phyloP scores from a whole-genome alignment of 805 yeast species.

The Danielozyma ontarioensis region DNA sequence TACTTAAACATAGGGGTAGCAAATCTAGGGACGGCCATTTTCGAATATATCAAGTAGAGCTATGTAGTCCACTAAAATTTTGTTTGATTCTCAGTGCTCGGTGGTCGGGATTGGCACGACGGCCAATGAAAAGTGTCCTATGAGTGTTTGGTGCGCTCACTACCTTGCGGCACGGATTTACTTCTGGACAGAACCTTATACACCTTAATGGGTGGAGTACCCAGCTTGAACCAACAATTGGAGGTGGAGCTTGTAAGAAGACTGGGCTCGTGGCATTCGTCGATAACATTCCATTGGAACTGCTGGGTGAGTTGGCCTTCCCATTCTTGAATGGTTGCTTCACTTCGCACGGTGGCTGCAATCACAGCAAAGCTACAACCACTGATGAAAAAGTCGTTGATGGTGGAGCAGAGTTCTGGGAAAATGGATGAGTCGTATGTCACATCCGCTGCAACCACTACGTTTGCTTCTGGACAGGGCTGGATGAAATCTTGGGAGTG shows the following conservation, averaged over 20 bases:
- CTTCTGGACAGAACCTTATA: not conserved
- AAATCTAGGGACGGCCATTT: slow-evolving; percentile 37
- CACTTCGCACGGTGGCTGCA: slow-evolving; percentile 74
- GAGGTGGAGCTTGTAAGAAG: too few species aligned
- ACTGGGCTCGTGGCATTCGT: too few species aligned
- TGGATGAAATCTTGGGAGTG: slow-evolving; percentile 38
- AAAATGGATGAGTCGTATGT: slow-evolving; percentile 70
- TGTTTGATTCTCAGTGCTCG: not conserved
- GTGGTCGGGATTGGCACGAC: not conserved
- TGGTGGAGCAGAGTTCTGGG: slow-evolving; percentile 47
- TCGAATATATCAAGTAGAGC: too few species aligned
- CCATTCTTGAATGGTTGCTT: slow-evolving; percentile 28
- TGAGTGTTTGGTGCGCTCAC: not conserved
- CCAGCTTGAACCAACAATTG: not conserved
- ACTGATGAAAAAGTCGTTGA: slow-evolving; percentile 32
- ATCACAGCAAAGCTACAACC: slow-evolving; percentile 38
- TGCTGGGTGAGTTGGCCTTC: slow-evolving; percentile 14
- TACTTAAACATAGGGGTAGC: slow-evolving; percentile 57
- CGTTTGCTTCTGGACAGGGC: slow-evolving; percentile 29
- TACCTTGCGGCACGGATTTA: not conserved
- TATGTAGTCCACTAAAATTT: not conserved
- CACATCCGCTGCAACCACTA: slow-evolving; percentile 80
- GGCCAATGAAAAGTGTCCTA: not conserved
- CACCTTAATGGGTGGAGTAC: not conserved
- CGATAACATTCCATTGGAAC: too few species aligned